Percentiles rank a stretch among this genome's conserved stretches.
Evolutionary conservation across 2,329 filamentous ascomycete genomes (phyloP).

Genomic region (Trichoderma lentiforme): DNA sequence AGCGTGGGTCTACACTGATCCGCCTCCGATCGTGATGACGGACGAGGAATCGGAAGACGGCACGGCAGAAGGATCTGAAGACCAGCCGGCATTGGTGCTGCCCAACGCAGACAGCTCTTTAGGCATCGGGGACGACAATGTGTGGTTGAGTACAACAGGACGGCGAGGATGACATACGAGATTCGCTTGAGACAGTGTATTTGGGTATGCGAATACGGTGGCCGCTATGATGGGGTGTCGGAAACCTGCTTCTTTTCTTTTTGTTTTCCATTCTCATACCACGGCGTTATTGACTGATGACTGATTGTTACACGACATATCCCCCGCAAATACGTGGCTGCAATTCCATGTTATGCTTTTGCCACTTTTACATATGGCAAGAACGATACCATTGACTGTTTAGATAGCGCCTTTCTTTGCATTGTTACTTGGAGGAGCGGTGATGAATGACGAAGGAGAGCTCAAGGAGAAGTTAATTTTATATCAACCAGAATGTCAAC

Average conservation of each 20-base stretch:
- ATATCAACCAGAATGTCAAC: not conserved
- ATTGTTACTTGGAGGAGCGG: conserved; percentile 6
- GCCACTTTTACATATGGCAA: conserved; percentile 5
- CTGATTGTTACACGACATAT: not conserved
- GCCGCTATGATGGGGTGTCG: not conserved
- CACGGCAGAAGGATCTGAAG: conserved; percentile 13
- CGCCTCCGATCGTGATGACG: conserved; percentile 35
- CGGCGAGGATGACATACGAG: not conserved
- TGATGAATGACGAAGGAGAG: not conserved
- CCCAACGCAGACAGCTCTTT: conserved; percentile 35
- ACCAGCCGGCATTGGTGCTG: conserved; percentile 28
- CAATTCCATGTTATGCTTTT: not conserved
- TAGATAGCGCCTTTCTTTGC: conserved; percentile 14
- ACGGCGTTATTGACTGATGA: conserved; percentile 11
- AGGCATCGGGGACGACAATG: conserved; percentile 40
- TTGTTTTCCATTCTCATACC: not conserved
- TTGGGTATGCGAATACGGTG: not conserved
- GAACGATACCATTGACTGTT: conserved; percentile 16
- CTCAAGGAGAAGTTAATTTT: not conserved
- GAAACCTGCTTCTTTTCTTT: not conserved
- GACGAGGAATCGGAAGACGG: conserved; percentile 28
- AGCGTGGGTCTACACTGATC: conserved; percentile 64
- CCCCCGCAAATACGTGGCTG: not conserved
- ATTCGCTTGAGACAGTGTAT: not conserved
- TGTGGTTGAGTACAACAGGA: conserved; percentile 32